A percentile compares a stretch with the other conserved stretches of the same genome.
These are phyloP conservation scores for Pogostemon cablin DNA, from an alignment of 257 asterid species.

Conservation along the genomic window DNA sequence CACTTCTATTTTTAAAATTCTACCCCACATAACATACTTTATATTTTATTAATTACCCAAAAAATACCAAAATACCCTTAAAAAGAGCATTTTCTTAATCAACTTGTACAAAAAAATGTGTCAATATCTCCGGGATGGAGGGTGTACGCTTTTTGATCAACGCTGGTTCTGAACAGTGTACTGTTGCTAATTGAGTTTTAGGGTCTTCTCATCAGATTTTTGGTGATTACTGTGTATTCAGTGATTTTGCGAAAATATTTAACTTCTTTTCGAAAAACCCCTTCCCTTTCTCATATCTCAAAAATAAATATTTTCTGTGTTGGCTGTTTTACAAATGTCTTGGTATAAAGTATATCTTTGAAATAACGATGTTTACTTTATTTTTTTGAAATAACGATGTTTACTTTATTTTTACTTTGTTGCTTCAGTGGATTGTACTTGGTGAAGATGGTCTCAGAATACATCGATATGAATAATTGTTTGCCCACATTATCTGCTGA, in stretches of 20 bases:
- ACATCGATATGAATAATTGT: conserved; percentile 73
- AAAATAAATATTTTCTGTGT: conserved; percentile 12
- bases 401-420: conserved; percentile 30
- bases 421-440: conserved; percentile 86
- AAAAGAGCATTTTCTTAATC: no score
- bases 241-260: neutral
- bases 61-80: no score
- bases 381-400: neutral
- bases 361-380: conserved; percentile 8
- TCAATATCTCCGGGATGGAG: no score
- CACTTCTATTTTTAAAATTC: no score
- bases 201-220: conserved; percentile 15
- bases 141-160: no score
- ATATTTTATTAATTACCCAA: no score
- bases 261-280: neutral
- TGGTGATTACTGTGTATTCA: neutral
- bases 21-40: no score
- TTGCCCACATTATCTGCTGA: conserved; percentile 86
- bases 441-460: conserved; percentile 97
- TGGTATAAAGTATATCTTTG: neutral
- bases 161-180: neutral
- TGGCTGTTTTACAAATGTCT: conserved; percentile 17
- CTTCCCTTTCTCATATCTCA: neutral
- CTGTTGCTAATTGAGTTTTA: conserved; percentile 6
- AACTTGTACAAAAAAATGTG: no score